Base-by-base conservation (phyloP, 2,329 filamentous ascomycete species). In the Epichloe sp. region DNA sequence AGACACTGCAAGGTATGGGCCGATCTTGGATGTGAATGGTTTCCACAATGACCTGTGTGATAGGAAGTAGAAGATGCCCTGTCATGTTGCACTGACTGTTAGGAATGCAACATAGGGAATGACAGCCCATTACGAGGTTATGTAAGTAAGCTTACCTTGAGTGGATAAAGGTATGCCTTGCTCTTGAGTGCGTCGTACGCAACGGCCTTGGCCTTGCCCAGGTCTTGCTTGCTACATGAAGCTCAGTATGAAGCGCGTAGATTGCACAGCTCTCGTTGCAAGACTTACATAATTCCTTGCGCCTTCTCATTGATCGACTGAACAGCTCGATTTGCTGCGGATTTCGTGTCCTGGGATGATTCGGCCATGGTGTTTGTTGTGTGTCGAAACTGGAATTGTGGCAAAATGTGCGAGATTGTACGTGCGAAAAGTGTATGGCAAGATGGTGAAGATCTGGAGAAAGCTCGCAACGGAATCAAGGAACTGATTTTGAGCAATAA, bases 131-230 rank as follows among this genome's bases (percentile, higher is more conserved):
- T 8, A 21, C 35, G 35, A 38, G 12, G 14, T 14, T 5, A 15
- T 6, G n/a, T 14, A 17, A 34, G 11, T 44, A 31, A 26, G 4
- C 31, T 49, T 63, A 77, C 75, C 72, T 78, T 89, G 68, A 96
- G 75, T 26, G 91, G 91, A 68, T 95, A 96, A 56, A 94, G 68
- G 63, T 93, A 95, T 23, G 89, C 80, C 47, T 82, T 80, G 56
- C 88, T 95, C 59, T 75, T 80, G 48, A 82, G 79, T 35, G 88
- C 86, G 60, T 88, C 80, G 41, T 75, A 69, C 42, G 87, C 75
- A 38, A 89, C 72, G 15, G 68, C 67, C 57, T 73, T 80, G 51
- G 86, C 78, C 56, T 82, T 80, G 54, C 79, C 74, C 52, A 83
- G 82, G 62, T 96, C 90, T 57, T 90, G 82, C 56, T 79, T 72